Evolutionary conservation across 345 rosid genomes (phyloP), one percentile per base, ranked within the genome.

Genomic region (Luvunga scandens): DNA sequence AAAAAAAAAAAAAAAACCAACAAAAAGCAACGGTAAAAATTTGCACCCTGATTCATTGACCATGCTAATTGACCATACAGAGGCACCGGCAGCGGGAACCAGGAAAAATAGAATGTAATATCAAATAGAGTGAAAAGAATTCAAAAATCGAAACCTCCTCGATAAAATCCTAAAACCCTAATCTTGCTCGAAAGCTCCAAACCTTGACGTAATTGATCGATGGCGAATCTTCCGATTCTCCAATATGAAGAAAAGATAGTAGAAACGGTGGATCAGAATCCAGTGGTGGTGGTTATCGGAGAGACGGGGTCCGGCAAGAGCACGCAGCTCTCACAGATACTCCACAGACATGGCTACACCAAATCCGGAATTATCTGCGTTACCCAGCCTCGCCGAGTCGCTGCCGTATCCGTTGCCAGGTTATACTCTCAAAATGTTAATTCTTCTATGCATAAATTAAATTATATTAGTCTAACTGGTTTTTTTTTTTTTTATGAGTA

Each of bases 291-390:
- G 21, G 79, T 96, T 6, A 90, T 96, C 30, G 98, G 99, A 50
- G 95, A 92, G 87, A 90, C 98, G 9, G 99, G 99, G 30, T 94
- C 99, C 2, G 99, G 99, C 0, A 94, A 96, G 84, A 94, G 99
- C 85, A 94, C 99, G 27, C 98, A 92, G 88, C 99, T 96, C 79
- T 94, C 99, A 72, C 99, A 96, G 87, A 94, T 96, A 77, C 90
- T 96, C 22, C 90, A 86, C 86, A 90, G 97, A 27, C 82, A 83
- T 38, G 98, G 98, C 55, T 96, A 89, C 85, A 78, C 93, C 19
- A 89, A 92, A 63, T 87, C 91, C 71, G 97, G 97, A 56, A 79
- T 86, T 80, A 78, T 96, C 56, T 94, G 89, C 78, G 88, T 96
- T 67, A 96, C 99, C 78, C 98, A 96, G 84, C 98, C 98, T 28